These are phyloP conservation scores for Cunninghamia lanceolata DNA, from an alignment of 75 land plant genomes.

Conservation along the genomic window DNA sequence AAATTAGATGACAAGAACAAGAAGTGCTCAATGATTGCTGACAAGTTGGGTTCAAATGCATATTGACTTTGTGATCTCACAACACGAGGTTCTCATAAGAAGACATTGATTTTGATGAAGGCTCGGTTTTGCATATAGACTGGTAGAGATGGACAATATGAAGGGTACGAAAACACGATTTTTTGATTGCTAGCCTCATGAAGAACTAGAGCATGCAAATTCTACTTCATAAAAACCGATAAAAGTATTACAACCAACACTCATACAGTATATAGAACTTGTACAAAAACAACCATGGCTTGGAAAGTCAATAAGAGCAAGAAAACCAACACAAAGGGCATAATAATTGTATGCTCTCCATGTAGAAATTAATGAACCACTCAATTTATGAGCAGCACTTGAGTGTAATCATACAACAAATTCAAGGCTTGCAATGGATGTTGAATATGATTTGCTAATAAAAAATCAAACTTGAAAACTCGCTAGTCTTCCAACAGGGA, in stretches of 20 bases:
- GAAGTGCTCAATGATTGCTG: neutral
- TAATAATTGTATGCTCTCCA: too few species aligned
- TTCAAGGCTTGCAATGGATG: too few species aligned
- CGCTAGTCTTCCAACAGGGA: too few species aligned
- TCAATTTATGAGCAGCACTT: too few species aligned
- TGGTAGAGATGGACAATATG: neutral
- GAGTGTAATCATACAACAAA: too few species aligned
- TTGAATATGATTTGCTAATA: too few species aligned
- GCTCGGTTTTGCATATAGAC: neutral
- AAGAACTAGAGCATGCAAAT: neutral
- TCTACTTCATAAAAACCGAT: neutral
- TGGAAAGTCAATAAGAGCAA: neutral
- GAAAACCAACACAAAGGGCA: neutral
- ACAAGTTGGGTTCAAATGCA: conserved; percentile 6
- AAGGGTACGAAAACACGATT: neutral
- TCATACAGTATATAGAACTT: neutral
- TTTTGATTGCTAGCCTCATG: neutral
- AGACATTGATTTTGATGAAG: neutral
- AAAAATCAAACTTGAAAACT: too few species aligned
- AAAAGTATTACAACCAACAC: neutral
- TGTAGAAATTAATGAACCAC: too few species aligned
- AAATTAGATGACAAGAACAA: too few species aligned
- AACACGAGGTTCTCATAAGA: conserved; percentile 4
- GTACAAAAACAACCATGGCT: neutral
- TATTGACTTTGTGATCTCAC: conserved; percentile 13